Percentiles rank a stretch among this genome's conserved stretches.
phyloP scores from a whole-genome alignment of 371 early-diverging fungal species.

The Zancudomyces culisetae region DNA sequence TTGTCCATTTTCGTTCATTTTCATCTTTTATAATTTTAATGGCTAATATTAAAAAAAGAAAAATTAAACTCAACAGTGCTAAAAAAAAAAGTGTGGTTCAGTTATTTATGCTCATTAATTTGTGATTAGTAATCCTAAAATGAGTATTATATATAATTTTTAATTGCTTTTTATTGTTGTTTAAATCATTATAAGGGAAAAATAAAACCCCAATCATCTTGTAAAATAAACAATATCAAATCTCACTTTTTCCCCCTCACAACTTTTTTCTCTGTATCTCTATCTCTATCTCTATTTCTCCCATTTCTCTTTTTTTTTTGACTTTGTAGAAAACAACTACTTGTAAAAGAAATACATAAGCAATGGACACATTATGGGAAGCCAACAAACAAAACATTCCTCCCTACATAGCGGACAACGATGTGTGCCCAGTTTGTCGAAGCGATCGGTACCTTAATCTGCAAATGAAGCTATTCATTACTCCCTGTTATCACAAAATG shows the following conservation, averaged over 20 bases:
- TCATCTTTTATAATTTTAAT: no score
- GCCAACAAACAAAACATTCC: constrained; percentile 20
- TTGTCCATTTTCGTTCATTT: no score
- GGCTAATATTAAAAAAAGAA: no score
- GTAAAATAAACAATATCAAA: not conserved
- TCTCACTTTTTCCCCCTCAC: no score
- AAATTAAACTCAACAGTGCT: no score
- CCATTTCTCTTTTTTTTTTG: not conserved
- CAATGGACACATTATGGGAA: constrained; percentile 15
- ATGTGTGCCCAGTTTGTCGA: constrained; percentile 89
- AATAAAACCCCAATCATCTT: not conserved
- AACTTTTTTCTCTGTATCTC: not conserved
- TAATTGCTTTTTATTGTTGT: no score
- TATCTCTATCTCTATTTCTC: not conserved
- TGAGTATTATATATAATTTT: no score
- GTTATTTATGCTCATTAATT: no score
- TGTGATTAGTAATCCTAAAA: no score
- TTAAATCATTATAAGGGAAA: not conserved
- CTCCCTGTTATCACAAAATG: constrained; percentile 97
- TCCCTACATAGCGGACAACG: constrained; percentile 28
- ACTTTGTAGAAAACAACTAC: not conserved
- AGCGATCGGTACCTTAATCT: constrained; percentile 88
- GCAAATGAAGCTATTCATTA: constrained; percentile 75
- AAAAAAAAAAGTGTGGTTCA: no score
- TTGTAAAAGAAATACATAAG: not conserved